Evolutionary conservation across 2,329 filamentous ascomycete genomes (phyloP).

Genomic region (Colletotrichum eremochloae): DNA sequence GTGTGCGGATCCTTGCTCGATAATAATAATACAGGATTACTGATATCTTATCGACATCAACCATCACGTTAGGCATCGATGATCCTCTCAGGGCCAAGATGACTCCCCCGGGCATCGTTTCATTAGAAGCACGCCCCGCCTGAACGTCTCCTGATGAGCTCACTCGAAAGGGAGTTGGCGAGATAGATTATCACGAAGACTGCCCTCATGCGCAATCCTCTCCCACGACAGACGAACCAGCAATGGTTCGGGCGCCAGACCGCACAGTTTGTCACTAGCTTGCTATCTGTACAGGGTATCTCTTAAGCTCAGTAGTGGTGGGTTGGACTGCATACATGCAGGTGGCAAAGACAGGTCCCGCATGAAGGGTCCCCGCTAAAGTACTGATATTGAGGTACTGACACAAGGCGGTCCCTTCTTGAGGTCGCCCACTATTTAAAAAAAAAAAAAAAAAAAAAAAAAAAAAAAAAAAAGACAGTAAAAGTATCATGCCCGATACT

Average conservation of each 20-base stretch:
- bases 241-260: not conserved
- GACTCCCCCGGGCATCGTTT: not conserved
- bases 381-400: no score
- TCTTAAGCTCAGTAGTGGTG: conserved; percentile 15
- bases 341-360: not conserved
- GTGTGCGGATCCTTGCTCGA: not conserved
- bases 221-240: not conserved
- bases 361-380: conserved; percentile 5
- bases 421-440: no score
- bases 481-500: no score
- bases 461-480: no score
- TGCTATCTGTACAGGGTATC: not conserved
- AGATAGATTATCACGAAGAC: not conserved
- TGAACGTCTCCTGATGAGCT: not conserved
- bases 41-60: not conserved
- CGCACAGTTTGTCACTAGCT: not conserved
- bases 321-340: not conserved
- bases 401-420: no score
- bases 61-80: not conserved
- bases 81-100: not conserved
- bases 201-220: not conserved
- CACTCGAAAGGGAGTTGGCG: not conserved
- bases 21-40: not conserved
- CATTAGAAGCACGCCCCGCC: not conserved
- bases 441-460: no score